Evolutionary conservation across 192 early-diverging fungal species (phyloP).

Genomic region (Chytriomyces hyalinus): DNA sequence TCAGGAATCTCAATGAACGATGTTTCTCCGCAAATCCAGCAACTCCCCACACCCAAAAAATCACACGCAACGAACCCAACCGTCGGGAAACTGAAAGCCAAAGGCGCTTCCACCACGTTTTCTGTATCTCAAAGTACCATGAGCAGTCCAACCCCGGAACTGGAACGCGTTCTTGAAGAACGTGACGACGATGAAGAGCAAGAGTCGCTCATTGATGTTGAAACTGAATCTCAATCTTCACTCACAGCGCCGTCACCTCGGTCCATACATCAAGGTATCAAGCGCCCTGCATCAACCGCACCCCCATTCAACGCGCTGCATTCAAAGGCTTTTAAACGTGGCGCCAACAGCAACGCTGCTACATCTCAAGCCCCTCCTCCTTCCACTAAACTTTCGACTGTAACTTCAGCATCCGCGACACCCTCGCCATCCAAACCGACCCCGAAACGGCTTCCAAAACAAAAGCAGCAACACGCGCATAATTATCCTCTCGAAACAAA

Average conservation of each 20-base stretch:
- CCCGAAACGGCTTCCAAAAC: background rate
- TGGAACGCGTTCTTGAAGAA: background rate
- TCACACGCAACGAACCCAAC: background rate
- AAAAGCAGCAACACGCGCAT: too few relatives aligned
- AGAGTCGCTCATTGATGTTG: too few relatives aligned
- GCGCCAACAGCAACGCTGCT: background rate
- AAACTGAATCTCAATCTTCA: too few relatives aligned
- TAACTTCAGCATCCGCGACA: background rate
- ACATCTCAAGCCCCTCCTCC: too few relatives aligned
- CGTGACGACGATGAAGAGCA: background rate
- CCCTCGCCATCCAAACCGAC: background rate
- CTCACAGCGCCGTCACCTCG: too few relatives aligned
- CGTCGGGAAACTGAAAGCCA: conserved; percentile 1
- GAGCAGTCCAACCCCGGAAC: conserved; percentile 13
- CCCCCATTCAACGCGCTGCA: background rate
- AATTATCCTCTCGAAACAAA: too few relatives aligned
- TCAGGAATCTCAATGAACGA: background rate
- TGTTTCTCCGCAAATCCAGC: background rate
- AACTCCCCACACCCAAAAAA: background rate
- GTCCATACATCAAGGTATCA: too few relatives aligned
- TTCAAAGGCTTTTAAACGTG: conserved; percentile 2
- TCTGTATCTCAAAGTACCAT: background rate
- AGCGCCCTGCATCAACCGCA: too few relatives aligned
- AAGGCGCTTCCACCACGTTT: background rate
- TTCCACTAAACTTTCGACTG: background rate